phyloP scores from a whole-genome alignment of 169 alveolate species.

The Plasmodium yoelii region DNA sequence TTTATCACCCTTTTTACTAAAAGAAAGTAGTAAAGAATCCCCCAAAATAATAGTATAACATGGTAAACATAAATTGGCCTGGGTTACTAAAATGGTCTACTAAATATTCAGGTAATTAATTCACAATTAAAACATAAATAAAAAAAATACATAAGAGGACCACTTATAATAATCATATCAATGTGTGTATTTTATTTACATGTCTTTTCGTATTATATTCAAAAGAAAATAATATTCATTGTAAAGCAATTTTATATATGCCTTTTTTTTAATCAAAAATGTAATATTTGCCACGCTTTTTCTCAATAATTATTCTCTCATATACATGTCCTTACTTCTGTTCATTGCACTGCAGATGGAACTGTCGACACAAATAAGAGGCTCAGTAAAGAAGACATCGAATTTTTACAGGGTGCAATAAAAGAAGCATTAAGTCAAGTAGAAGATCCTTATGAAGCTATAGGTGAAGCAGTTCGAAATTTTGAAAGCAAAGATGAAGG shows the following conservation, averaged over 20 bases:
- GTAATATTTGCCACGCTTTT: no score
- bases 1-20: no score
- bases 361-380: constrained; percentile 71
- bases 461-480: constrained; percentile 65
- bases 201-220: no score
- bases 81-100: constrained; percentile 78
- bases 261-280: no score
- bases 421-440: constrained; percentile 71
- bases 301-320: no score
- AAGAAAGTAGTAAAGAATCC: no score
- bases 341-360: constrained; percentile 20
- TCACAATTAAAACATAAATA: background rate
- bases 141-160: no score
- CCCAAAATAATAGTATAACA: constrained; percentile 13
- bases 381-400: constrained; percentile 66
- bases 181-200: no score
- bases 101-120: constrained; percentile 63
- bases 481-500: constrained; percentile 73
- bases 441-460: constrained; percentile 77
- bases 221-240: no score
- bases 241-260: no score
- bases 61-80: constrained; percentile 77
- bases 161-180: no score
- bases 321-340: no score
- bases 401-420: constrained; percentile 76